Evolutionary conservation across 148 eudicot species (phyloP), one percentile per base, ranked within the genome.

Genomic region (Bassia scoparia): DNA sequence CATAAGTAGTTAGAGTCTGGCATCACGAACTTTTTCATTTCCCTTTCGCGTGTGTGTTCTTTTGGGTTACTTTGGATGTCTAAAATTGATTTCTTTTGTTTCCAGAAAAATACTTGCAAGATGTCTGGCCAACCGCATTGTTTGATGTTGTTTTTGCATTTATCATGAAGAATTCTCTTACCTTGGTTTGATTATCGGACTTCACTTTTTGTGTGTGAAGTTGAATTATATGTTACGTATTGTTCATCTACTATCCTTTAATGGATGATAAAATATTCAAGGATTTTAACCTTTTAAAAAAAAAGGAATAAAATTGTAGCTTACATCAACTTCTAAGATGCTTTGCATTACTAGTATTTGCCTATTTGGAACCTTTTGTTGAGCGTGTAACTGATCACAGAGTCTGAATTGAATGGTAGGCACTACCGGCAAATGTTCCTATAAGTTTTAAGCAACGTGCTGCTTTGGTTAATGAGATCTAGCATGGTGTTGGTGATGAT

Each of bases 371-470:
- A 24, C 13, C 52, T 26, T 31, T 49, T 48, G 21, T n/a, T 44
- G 55, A 9, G 67, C 31, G 5, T 34, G 30, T 21, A 9, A 31
- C 21, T 37, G 66, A 62, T 38, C 55, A 26, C n/a, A 59, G 38
- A 27, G 24, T 63, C 43, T 66, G 55, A 68, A 31, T 54, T 81
- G 59, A 54, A 24, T 70, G 20, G 61, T 77, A 95, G n/a, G 97
- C 91, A n/a, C 88, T 86, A 79, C 98, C 96, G 15, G 76, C 72
- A 50, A 95, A 95, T 72, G n/a, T n/a, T 31, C 81, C 91, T 9
- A 84, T 83, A 63, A 88, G 97, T 81, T 91, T 95, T n/a, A 89
- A 89, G 85, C 97, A 88, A 79, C 90, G 98, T 31, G 98, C 98
- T 59, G 81, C 86, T 82, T n/a, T 95, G 76, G 84, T 95, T 52